Evolutionary conservation across 2,329 filamentous ascomycete genomes (phyloP).

Genomic region (Verruconis gallopava): DNA sequence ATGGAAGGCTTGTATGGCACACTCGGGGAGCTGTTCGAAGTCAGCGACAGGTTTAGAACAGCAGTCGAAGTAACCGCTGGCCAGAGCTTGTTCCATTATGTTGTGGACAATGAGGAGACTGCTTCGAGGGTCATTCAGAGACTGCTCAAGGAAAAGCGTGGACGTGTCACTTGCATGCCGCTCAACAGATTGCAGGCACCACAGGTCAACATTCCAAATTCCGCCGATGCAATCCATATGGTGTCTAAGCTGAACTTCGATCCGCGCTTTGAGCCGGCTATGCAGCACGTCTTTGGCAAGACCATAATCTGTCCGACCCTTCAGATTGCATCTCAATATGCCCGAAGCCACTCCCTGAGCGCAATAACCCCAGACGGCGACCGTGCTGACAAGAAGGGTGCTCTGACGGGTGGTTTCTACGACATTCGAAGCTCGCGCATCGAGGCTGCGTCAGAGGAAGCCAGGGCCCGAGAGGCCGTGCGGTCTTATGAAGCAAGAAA

Average conservation of each 20-base stretch:
- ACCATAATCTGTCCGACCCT: constrained; percentile 89
- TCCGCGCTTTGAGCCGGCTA: constrained; percentile 63
- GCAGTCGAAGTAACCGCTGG: constrained; percentile 90
- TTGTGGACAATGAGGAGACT: constrained; percentile 84
- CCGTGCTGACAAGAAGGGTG: constrained; percentile 86
- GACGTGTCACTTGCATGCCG: constrained; percentile 89
- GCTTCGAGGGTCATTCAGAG: constrained; percentile 69
- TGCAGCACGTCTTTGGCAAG: constrained; percentile 90
- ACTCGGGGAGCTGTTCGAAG: constrained; percentile 80
- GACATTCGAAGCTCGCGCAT: constrained; percentile 76
- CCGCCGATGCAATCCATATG: constrained; percentile 76
- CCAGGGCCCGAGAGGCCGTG: constrained; percentile 61
- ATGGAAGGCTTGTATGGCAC: constrained; percentile 85
- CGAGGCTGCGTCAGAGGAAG: constrained; percentile 66
- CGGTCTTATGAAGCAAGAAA: constrained; percentile 54
- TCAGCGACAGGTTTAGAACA: constrained; percentile 70
- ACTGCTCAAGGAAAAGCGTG: constrained; percentile 65
- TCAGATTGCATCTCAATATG: constrained; percentile 77
- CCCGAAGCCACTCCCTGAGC: constrained; percentile 79
- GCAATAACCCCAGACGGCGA: constrained; percentile 93
- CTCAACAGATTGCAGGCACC: constrained; percentile 66
- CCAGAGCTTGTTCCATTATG: constrained; percentile 85
- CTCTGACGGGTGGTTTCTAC: constrained; percentile 87
- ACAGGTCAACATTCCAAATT: constrained; percentile 64
- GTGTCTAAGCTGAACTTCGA: constrained; percentile 77